Conservation (phyloP, 179 eudicot genomes). For the Beta macrorhiza region DNA sequence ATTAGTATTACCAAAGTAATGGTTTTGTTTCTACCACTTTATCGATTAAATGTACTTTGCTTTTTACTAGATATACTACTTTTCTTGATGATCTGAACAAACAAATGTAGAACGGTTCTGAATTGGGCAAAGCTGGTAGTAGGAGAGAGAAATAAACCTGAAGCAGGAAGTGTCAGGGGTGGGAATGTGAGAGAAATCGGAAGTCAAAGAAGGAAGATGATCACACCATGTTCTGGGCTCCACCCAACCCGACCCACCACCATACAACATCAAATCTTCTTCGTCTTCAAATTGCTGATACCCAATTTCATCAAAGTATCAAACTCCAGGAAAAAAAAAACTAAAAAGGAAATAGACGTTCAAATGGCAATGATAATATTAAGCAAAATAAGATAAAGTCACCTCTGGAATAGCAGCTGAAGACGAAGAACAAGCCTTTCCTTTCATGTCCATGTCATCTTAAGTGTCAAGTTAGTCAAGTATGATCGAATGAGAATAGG, state of each 20-base stretch:
- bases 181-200: slow-evolving; percentile 68
- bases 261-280: slow-evolving; percentile 37
- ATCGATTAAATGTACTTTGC: no score
- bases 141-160: slow-evolving; percentile 42
- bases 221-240: slow-evolving; percentile 73
- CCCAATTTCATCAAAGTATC: no score
- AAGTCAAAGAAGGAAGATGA: slow-evolving; percentile 48
- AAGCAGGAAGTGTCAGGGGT: slow-evolving; percentile 54
- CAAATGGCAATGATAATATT: neutral
- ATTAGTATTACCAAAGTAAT: no score
- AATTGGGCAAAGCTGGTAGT: no score
- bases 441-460: slow-evolving; percentile 20
- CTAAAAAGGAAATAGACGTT: no score
- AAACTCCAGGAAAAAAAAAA: neutral
- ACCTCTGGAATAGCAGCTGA: slow-evolving; percentile 21
- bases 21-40: no score
- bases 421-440: slow-evolving; percentile 26
- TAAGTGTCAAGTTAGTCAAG: no score
- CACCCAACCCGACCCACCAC: slow-evolving; percentile 76
- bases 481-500: no score
- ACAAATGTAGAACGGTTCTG: no score
- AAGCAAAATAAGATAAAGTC: neutral
- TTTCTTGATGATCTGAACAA: no score
- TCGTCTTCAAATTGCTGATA: slow-evolving; percentile 29
- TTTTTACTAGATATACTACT: no score